phyloP scores from a whole-genome alignment of 2,329 filamentous ascomycete genomes.

The Ophiostoma sp. region DNA sequence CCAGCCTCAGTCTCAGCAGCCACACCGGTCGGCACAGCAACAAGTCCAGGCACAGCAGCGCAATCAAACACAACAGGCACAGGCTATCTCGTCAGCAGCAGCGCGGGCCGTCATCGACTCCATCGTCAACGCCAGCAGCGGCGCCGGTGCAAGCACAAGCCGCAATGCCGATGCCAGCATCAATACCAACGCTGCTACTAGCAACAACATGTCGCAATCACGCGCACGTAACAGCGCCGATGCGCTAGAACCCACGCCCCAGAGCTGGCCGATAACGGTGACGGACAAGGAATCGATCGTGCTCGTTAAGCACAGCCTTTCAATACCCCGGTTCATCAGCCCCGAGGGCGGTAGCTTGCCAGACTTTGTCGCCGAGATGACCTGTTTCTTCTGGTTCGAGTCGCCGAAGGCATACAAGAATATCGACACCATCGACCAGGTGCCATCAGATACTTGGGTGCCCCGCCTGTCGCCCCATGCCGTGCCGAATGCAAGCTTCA shows the following conservation, averaged over 20 bases:
- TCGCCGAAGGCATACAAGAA: slow-evolving; percentile 70
- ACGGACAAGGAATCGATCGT: slow-evolving; percentile 38
- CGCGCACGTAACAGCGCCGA: not conserved
- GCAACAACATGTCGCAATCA: not conserved
- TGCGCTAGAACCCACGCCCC: not conserved
- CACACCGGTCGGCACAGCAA: slow-evolving; percentile 1
- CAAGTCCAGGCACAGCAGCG: not conserved
- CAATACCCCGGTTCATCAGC: slow-evolving; percentile 71
- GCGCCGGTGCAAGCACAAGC: not conserved
- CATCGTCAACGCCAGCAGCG: slow-evolving; percentile 19
- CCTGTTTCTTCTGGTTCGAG: slow-evolving; percentile 97
- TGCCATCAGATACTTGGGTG: slow-evolving; percentile 39
- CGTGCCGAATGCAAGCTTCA: slow-evolving; percentile 71
- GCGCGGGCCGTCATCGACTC: not conserved
- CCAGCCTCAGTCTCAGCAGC: not conserved
- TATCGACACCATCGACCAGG: slow-evolving; percentile 57
- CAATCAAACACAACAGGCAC: not conserved
- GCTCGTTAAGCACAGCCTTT: slow-evolving; percentile 56
- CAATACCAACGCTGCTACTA: not conserved
- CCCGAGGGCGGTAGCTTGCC: slow-evolving; percentile 68
- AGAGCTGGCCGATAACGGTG: slow-evolving; percentile 29
- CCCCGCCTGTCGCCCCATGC: slow-evolving; percentile 64
- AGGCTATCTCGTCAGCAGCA: not conserved
- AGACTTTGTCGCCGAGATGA: slow-evolving; percentile 86
- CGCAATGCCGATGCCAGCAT: not conserved